Conservation (phyloP, 2,329 filamentous ascomycete species). For the Arthrobotrys pseudoclavata region DNA sequence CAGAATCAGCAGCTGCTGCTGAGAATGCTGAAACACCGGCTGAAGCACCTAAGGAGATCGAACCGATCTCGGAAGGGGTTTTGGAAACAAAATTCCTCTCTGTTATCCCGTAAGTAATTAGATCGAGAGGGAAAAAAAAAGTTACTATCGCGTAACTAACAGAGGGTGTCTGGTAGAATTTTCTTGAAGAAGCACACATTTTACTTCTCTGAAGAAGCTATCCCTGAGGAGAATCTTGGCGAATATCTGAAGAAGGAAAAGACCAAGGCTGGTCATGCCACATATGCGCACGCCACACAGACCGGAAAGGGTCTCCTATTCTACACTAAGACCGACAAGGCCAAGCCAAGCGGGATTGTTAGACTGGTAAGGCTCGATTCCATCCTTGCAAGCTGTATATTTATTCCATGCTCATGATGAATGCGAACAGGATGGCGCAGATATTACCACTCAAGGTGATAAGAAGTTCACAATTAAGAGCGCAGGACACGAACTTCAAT, state of each 20-base stretch:
- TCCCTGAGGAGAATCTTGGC: slow-evolving; percentile 80
- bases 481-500: slow-evolving; percentile 90
- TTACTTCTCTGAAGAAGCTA: slow-evolving; percentile 80
- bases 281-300: slow-evolving; percentile 85
- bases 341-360: slow-evolving; percentile 82
- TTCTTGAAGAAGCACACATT: slow-evolving; percentile 91
- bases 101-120: slow-evolving; percentile 45
- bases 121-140: not conserved
- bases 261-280: slow-evolving; percentile 81
- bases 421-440: slow-evolving; percentile 73
- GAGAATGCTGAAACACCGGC: slow-evolving; percentile 68
- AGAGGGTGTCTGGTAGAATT: slow-evolving; percentile 72
- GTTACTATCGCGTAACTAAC: not conserved
- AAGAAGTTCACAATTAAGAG: slow-evolving; percentile 85
- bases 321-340: slow-evolving; percentile 91
- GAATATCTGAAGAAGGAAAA: slow-evolving; percentile 91
- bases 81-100: slow-evolving; percentile 50
- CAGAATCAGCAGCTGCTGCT: slow-evolving; percentile 63
- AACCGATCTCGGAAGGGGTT: slow-evolving; percentile 65
- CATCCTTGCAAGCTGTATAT: not conserved
- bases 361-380: slow-evolving; percentile 76
- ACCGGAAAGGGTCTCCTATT: slow-evolving; percentile 96
- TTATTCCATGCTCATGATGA: not conserved
- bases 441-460: slow-evolving; percentile 80
- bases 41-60: slow-evolving; percentile 48